Base-by-base conservation (phyloP, 2,329 filamentous ascomycete genomes). In the Stagonosporopsis vannaccii region DNA sequence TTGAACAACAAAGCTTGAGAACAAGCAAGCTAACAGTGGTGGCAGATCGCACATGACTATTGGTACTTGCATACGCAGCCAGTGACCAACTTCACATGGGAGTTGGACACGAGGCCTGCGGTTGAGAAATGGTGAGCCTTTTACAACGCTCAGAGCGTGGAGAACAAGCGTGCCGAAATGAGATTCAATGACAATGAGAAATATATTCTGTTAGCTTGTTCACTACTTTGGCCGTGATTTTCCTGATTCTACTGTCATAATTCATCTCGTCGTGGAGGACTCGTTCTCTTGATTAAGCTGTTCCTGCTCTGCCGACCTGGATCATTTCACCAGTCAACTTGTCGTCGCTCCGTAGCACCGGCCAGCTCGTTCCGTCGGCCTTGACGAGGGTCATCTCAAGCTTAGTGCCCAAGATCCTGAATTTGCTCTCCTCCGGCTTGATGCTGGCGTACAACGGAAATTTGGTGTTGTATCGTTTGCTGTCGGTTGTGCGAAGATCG, bases 401-500 rank as follows among this genome's bases (percentile, higher is more conserved):
- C 81, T 97, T 97, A 1, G 92, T 96, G 23, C 91, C 91, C 75
- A 97, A 82, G 56, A 97, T 86, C 78, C 90, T 92, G 80, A 86
- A 94, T 53, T 84, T 83, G 65, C 89, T 92, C 75, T 90, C 87
- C 54, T 85, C 87, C 2, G 88, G 77, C 60, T 97, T 87, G 68
- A 99, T 93, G 3, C 82, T 70, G 1, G 85, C 91, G 72, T 88
- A 98, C 22, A 98, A 83, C 15, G 88, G 87, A 58, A 97, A 85
- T 13, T 84, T 83, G 35, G 87, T 83, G 69, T 84, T 86, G 78
- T 92, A 97, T 51, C 91, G 86, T 83, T 97, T 98, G 56, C 86
- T 82, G 72, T 97, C 94, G 28, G 85, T 86, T 8, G 95, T 99
- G n/a, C 85, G 87, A 35, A 99, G 84, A 73, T 99, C 91, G 39